These are phyloP conservation scores for Endocalyx cinctus DNA, from an alignment of 2,329 filamentous ascomycete species.

Conservation along the genomic window DNA sequence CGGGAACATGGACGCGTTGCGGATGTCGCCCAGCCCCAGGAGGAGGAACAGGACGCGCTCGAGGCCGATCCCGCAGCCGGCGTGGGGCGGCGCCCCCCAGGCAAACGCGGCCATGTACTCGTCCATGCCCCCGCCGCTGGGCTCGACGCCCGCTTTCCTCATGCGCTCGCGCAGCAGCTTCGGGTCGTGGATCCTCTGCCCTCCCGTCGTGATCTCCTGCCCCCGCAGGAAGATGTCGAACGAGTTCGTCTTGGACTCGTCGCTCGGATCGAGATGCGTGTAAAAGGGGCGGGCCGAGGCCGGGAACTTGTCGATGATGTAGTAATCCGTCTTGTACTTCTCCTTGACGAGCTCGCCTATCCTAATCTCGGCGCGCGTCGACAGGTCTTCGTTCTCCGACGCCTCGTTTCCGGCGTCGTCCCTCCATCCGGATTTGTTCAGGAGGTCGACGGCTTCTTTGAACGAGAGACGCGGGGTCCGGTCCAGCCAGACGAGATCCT, in stretches of 20 bases:
- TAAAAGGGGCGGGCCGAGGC: constrained; percentile 82
- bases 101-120: constrained; percentile 88
- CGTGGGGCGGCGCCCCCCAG: constrained; percentile 83
- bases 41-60: constrained; percentile 86
- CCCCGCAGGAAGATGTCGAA: constrained; percentile 94
- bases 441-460: constrained; percentile 70
- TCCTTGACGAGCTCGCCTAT: constrained; percentile 81
- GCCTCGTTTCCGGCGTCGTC: constrained; percentile 71
- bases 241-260: constrained; percentile 66
- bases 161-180: constrained; percentile 72
- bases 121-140: constrained; percentile 74
- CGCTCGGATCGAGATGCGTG: constrained; percentile 69
- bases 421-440: constrained; percentile 72
- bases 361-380: constrained; percentile 80
- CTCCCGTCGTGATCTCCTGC: constrained; percentile 87
- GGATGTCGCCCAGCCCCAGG: constrained; percentile 82
- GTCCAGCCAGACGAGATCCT: constrained; percentile 82
- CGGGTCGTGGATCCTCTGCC: constrained; percentile 86
- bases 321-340: constrained; percentile 86
- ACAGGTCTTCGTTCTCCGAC: constrained; percentile 72
- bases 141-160: constrained; percentile 68
- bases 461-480: constrained; percentile 80
- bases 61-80: constrained; percentile 82
- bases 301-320: constrained; percentile 91
- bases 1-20: constrained; percentile 81